Base-by-base conservation (phyloP, 2,329 filamentous ascomycete genomes). In the Grosmannia clavigera region DNA sequence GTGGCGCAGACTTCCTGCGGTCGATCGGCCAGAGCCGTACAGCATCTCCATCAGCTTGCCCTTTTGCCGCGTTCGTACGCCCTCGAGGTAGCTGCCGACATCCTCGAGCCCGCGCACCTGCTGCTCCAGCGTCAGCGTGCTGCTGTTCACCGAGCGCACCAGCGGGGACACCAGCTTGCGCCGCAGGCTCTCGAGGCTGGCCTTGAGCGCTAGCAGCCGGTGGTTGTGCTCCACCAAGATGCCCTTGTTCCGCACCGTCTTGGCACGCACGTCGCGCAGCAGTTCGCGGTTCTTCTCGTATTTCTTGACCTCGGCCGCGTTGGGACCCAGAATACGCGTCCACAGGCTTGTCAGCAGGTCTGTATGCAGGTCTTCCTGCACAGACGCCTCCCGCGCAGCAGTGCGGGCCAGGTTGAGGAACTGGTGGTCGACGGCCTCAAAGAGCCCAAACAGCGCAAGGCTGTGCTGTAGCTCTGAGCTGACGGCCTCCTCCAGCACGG, bases 251-350 rank as follows among this genome's bases (percentile, higher is more conserved):
- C 84, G 82, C 29, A 96, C 84, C 1, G 92, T 96, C 67, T 87
- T 88, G 61, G 87, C 83, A 64, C 91, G 85, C 60, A 97, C 87
- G 65, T 86, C 87, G 57, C 80, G 82, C 29, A 97, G 82, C 0
- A 96, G 78, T 57, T 84, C 80, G 63, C 87, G 86, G 76, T 97
- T 97, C 74, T 88, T 90, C 71, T 96, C 90, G 72, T 91, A 96
- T 72, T 96, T 96, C 69, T 84, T 82, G n/a, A 96, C 79, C 65
- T 86, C 81, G 53, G 79, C 79, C 9, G 87, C 84, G 67, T 88
- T 87, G 48, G 87, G 79, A 1, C 91, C 92, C 1, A 96, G 83
- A 27, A 95, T 83, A 55, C 86, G 85, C 2, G 88, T 88, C 92
- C 92, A 97, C 10, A 96, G 81, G 3, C 85, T 87, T 2, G 86